These are phyloP conservation scores for Aspergillus sp. DNA, from an alignment of 2,329 filamentous ascomycete genomes.

Conservation along the genomic window DNA sequence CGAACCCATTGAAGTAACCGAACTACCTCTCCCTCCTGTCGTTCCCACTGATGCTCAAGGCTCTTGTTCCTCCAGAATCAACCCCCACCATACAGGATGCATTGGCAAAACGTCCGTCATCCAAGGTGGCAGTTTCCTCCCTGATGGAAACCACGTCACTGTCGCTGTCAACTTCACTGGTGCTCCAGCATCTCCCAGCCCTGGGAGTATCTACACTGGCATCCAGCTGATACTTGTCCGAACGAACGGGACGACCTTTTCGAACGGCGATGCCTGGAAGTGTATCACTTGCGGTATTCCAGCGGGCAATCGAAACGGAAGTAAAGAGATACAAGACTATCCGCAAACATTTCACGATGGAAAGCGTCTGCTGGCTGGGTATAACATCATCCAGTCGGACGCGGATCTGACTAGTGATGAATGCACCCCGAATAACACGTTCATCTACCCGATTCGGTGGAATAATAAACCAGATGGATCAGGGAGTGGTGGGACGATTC, in stretches of 20 bases:
- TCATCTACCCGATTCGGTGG: slow-evolving; percentile 42
- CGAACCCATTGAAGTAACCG: slow-evolving; percentile 30
- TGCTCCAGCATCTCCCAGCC: slow-evolving; percentile 35
- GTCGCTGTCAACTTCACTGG: slow-evolving; percentile 39
- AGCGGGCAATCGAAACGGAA: slow-evolving; percentile 21
- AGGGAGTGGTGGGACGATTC: slow-evolving; percentile 25
- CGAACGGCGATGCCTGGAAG: slow-evolving; percentile 45
- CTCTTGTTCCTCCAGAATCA: slow-evolving; percentile 29
- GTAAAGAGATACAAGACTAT: slow-evolving; percentile 29
- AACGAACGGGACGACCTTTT: slow-evolving; percentile 36
- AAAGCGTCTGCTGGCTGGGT: slow-evolving; percentile 25
- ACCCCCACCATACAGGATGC: slow-evolving; percentile 36
- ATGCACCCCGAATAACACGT: slow-evolving; percentile 32
- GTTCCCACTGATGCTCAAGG: slow-evolving; percentile 17
- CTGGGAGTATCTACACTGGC: slow-evolving; percentile 39
- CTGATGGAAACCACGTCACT: slow-evolving; percentile 42
- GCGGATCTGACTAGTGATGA: slow-evolving; percentile 27
- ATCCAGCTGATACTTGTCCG: slow-evolving; percentile 42
- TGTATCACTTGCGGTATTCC: slow-evolving; percentile 45
- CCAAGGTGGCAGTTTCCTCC: slow-evolving; percentile 34
- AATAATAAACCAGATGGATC: slow-evolving; percentile 26
- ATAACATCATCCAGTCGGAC: slow-evolving; percentile 34
- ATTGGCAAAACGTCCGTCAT: slow-evolving; percentile 18
- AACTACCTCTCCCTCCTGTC: slow-evolving; percentile 37
- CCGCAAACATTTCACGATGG: slow-evolving; percentile 41